Evolutionary conservation across 805 yeast species (phyloP), one percentile per base, ranked within the genome.

Genomic region (Lipomyces yamanashiensis): DNA sequence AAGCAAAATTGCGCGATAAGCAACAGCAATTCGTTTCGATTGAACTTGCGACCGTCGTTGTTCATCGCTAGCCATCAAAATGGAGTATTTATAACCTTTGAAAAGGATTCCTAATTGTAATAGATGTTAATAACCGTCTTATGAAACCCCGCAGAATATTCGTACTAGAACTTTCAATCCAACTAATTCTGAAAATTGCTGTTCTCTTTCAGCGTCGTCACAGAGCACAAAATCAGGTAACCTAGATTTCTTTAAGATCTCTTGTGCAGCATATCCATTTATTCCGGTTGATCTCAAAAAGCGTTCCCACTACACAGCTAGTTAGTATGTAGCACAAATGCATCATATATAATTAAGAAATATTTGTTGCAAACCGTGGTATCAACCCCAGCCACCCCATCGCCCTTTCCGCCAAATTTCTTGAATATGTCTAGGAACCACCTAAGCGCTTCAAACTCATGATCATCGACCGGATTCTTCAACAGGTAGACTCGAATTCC

Each of bases 181-280:
- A 1, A 62, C 62, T 17, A 50, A n/a, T 13, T 44, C 57, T 17
- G 12, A 49, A 33, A 58, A 58, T 17, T 17, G 33, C 23, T n/a
- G n/a, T 28, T 23, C 45, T 15, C 66, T 41, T 39, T 54, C 59
- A 12, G 45, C 58, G 23, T 45, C 45, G 9, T 56, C 58, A 21
- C 49, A 41, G 12, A 15, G 33, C 17, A 62, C 28, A 39, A 62
- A 59, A 23, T 9, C 36, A 41, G 34, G 43, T 13, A 58, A 39
- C 8, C 44, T 17, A 39, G 28, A 28, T 41, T 33, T 44, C 41
- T 59, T 57, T 23, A 62, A 28, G 7, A 62, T 53, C 44, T 54
- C 53, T 48, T 62, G 66, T 1, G 62, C 62, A 9, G 63, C 66
- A 28, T 59, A 62, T 13, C 57, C 60, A 40, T 62, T 62, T 37